Percentiles rank a stretch among this genome's conserved stretches.
Conservation (phyloP, 805 yeast species). For the Pichia manshurica region DNA sequence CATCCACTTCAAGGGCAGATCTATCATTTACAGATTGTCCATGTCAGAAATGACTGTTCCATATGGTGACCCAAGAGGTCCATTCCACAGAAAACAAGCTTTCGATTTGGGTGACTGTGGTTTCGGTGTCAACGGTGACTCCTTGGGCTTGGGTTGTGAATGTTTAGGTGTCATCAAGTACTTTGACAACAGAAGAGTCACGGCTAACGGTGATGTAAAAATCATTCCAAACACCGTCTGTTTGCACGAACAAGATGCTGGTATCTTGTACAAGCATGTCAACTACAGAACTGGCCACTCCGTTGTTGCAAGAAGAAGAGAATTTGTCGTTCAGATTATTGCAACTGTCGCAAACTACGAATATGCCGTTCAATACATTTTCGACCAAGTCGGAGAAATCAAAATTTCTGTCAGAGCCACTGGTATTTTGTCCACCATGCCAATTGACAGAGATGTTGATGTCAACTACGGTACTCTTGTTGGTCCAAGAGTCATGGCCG, state of each 20-base stretch:
- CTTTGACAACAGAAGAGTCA: constrained; percentile 54
- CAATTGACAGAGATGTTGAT: constrained; percentile 60
- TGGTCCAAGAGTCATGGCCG: constrained; percentile 77
- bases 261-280: constrained; percentile 70
- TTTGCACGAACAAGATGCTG: constrained; percentile 76
- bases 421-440: constrained; percentile 81
- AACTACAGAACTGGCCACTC: constrained; percentile 69
- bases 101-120: constrained; percentile 85
- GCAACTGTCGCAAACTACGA: constrained; percentile 85
- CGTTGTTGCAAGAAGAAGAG: constrained; percentile 74
- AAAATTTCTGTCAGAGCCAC: constrained; percentile 79
- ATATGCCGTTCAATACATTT: constrained; percentile 64
- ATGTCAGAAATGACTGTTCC: constrained; percentile 85
- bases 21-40: constrained; percentile 64
- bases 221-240: constrained; percentile 67
- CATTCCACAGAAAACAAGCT: constrained; percentile 81
- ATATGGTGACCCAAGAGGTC: constrained; percentile 79
- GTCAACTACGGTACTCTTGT: constrained; percentile 66
- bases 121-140: constrained; percentile 68
- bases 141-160: constrained; percentile 69
- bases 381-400: constrained; percentile 74
- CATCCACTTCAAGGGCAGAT: constrained; percentile 69
- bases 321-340: constrained; percentile 71
- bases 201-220: constrained; percentile 55
- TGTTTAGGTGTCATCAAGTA: constrained; percentile 77